These are phyloP conservation scores for Penicillium argentinense DNA, from an alignment of 495 filamentous ascomycete species.

Conservation along the genomic window DNA sequence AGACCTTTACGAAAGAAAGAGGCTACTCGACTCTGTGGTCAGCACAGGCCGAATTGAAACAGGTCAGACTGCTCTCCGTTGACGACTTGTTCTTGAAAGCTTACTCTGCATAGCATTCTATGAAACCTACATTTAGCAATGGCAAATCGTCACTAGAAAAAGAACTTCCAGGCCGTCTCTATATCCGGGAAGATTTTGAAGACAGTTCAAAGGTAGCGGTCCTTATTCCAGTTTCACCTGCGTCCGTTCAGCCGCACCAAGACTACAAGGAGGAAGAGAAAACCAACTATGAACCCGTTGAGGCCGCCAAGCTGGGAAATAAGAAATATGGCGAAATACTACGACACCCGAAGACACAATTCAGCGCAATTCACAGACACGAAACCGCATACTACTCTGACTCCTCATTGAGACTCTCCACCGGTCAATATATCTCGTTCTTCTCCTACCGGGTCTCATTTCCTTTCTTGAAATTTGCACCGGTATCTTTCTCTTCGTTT, in stretches of 20 bases:
- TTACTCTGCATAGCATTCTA: background rate
- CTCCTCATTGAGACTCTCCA: slow-evolving; percentile 3
- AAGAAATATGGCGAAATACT: slow-evolving; percentile 17
- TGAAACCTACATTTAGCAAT: background rate
- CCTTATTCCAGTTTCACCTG: slow-evolving; percentile 9
- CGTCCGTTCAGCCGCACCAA: background rate
- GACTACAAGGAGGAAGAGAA: slow-evolving; percentile 1
- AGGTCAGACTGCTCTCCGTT: slow-evolving; percentile 11
- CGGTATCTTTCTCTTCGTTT: slow-evolving; percentile 3
- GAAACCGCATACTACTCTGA: background rate
- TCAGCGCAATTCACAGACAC: background rate
- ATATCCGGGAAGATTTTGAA: background rate
- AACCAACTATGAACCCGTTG: background rate
- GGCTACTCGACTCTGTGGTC: background rate
- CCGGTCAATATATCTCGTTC: slow-evolving; percentile 11
- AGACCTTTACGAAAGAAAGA: background rate
- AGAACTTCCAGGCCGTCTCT: background rate
- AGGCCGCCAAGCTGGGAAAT: background rate
- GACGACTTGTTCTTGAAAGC: background rate
- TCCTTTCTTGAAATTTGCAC: slow-evolving; percentile 13
- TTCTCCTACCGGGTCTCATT: slow-evolving; percentile 17
- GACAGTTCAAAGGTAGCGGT: slow-evolving; percentile 9
- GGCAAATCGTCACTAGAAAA: background rate
- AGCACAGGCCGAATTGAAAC: slow-evolving; percentile 1
- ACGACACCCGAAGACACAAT: background rate